Percentiles rank a stretch among this genome's conserved stretches.
Conservation (phyloP, 148 eudicot genomes). For the Drosera capensis region DNA sequence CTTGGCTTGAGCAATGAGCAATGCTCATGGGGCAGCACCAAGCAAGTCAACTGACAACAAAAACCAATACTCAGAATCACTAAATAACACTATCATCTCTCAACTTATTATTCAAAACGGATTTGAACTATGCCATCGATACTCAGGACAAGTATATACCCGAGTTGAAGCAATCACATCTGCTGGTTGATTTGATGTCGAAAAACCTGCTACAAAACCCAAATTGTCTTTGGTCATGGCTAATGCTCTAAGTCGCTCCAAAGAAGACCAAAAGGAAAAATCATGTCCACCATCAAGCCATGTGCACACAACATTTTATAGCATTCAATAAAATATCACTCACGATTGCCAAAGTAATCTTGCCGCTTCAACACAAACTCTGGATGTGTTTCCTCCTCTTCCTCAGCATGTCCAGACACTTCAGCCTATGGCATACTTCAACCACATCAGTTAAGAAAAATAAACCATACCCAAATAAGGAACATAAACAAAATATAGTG, state of each 20-base stretch:
- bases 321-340: conserved; percentile 24
- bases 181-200: conserved; percentile 35
- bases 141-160: conserved; percentile 26
- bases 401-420: conserved; percentile 46
- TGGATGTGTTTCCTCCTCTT: conserved; percentile 45
- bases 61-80: conserved; percentile 12
- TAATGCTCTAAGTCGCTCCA: too few species aligned
- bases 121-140: not conserved
- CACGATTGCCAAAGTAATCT: conserved; percentile 81
- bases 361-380: conserved; percentile 58
- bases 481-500: not conserved
- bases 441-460: not conserved
- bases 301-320: too few species aligned
- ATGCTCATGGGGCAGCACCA: conserved; percentile 67
- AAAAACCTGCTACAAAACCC: conserved; percentile 31
- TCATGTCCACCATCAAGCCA: too few species aligned
- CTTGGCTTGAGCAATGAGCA: conserved; percentile 42
- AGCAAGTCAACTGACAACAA: conserved; percentile 74
- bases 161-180: conserved; percentile 78
- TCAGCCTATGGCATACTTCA: conserved; percentile 41
- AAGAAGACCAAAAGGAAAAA: not conserved
- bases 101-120: not conserved
- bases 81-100: conserved; percentile 1
- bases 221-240: too few species aligned
- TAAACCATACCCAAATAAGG: not conserved